Evolutionary conservation across 345 rosid genomes (phyloP), one percentile per base, ranked within the genome.

Genomic region (Moricandia moricandioides): DNA sequence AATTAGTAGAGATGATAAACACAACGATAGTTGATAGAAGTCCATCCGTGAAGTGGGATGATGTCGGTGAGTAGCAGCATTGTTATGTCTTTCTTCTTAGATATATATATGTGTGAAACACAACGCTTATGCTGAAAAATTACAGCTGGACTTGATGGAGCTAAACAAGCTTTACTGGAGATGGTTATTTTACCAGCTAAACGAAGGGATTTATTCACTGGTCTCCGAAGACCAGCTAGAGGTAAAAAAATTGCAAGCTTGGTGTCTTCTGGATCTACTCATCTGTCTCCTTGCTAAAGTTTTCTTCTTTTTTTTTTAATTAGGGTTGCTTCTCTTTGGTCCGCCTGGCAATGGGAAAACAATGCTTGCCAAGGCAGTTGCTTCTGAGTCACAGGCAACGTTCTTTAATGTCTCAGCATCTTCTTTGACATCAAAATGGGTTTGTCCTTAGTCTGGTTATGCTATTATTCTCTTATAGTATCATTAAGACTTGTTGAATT

Each of bases 341-440:
- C 98, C 98, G 67, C 98, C 97, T 72, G 98, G 98, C 21, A 94
- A 91, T 84, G 98, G 98, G 40, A 94, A 94, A 81, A 94, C 98
- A 62, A 94, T 94, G 98, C 97, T 94, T 82, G 97, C 95, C 34
- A 94, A 94, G 81, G 98, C 98, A 65, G 97, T 94, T 7, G 97
- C 98, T 62, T 94, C 98, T 3, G 97, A 94, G 85, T 91, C 98
- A 55, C 83, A 86, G 80, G 98, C 97, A 61, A 94, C 98, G 14
- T 94, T 94, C 84, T 94, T 94, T 75, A 94, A 91, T 47, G 93
- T 94, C 82, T 87, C 98, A 70, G 96, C 98, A 33, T 94, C 98
- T 76, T 91, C 97, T 57, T 74, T 94, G 67, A 94, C 97, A 30
- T 94, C 98, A 58, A 91, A 94, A 87, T 94, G 98, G 97, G 98